A percentile compares a stretch with the other conserved stretches of the same genome.
phyloP scores from a whole-genome alignment of 768 basidiomycete species.

The Naematelia aurantialba region DNA sequence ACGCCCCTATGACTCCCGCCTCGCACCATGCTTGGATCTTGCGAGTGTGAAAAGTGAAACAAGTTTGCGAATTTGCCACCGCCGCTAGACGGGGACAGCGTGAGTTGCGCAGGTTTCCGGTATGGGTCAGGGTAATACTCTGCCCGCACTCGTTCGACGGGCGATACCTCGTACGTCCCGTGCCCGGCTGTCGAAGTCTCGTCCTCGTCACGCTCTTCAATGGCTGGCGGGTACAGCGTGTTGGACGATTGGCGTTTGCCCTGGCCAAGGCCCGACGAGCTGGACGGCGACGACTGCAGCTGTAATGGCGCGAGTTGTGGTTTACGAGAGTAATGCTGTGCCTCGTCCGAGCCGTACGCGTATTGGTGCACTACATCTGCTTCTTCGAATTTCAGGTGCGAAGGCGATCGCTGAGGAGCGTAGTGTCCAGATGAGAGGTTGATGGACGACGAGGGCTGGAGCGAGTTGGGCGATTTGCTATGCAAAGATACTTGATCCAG shows the following conservation, averaged over 20 bases:
- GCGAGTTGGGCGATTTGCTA: conserved; percentile 2
- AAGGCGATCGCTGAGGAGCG: neutral
- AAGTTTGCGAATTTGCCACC: neutral
- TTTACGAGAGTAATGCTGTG: neutral
- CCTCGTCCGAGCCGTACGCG: conserved; percentile 19
- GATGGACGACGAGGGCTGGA: conserved; percentile 2
- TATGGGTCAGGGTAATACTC: conserved; percentile 8
- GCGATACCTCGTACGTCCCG: neutral
- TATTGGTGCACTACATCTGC: conserved; percentile 49
- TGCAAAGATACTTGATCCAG: conserved; percentile 47
- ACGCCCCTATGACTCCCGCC: conserved; percentile 26
- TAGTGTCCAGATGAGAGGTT: neutral
- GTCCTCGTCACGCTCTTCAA: conserved; percentile 4
- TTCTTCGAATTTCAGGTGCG: conserved; percentile 43
- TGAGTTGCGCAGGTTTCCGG: neutral
- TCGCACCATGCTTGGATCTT: conserved; percentile 7
- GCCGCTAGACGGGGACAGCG: neutral
- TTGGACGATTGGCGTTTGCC: neutral
- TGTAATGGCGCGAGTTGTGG: neutral
- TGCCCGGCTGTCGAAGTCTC: neutral
- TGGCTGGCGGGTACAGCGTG: conserved; percentile 1
- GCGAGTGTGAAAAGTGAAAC: conserved; percentile 4
- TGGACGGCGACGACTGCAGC: neutral
- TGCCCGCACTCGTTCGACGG: neutral
- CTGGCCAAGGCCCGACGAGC: neutral